phyloP scores from a whole-genome alignment of 1,284 basidiomycete species.

The Ceratobasidium sp. region DNA sequence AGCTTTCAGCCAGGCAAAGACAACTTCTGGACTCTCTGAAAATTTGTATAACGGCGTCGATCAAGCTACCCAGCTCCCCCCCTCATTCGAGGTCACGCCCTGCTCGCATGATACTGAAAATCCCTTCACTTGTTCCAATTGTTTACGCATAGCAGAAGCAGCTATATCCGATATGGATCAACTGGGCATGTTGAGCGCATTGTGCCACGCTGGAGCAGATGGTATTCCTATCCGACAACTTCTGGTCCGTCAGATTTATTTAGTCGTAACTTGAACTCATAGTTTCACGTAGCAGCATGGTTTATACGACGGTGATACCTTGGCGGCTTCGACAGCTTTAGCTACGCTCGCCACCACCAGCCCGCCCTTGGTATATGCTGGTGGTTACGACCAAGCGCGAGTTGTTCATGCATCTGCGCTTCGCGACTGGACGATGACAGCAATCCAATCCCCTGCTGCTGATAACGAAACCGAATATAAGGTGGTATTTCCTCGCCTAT shows the following conservation, averaged over 20 bases:
- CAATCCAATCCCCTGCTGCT: slow-evolving; percentile 52
- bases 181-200: not conserved
- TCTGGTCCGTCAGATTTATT: slow-evolving; percentile 52
- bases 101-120: not conserved
- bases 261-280: not conserved
- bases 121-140: not conserved
- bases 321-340: not conserved
- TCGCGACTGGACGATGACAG: slow-evolving; percentile 63
- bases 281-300: not conserved
- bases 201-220: not conserved
- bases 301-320: not conserved
- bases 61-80: not conserved
- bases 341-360: slow-evolving; percentile 46
- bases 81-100: slow-evolving; percentile 41
- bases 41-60: not conserved
- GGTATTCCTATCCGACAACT: not conserved
- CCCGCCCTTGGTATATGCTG: slow-evolving; percentile 61
- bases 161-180: not conserved
- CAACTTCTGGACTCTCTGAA: slow-evolving; percentile 32
- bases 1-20: slow-evolving; percentile 49
- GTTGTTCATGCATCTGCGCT: slow-evolving; percentile 61
- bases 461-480: slow-evolving; percentile 49
- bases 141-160: not conserved
- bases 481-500: slow-evolving; percentile 70
- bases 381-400: slow-evolving; percentile 66